A percentile compares a stretch with the other conserved stretches of the same genome.
Evolutionary conservation across 257 asterid species (phyloP).

Genomic region (Prunella vulgaris): DNA sequence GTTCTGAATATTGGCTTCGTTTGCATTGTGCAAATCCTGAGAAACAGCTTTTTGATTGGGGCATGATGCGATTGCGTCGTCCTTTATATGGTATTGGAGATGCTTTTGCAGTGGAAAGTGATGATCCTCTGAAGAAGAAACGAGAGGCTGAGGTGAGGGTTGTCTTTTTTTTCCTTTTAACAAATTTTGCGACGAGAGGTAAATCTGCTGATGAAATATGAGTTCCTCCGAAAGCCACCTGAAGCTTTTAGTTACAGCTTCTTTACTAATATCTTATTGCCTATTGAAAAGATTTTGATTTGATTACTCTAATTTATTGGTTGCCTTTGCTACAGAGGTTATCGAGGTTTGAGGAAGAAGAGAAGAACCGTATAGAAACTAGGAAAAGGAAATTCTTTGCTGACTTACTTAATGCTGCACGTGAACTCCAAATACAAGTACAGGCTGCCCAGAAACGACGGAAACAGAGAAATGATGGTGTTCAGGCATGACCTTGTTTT

Average conservation of each 20-base stretch:
- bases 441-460: conserved; percentile 91
- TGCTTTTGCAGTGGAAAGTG: conserved; percentile 83
- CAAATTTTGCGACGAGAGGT: not conserved
- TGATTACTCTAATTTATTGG: conserved; percentile 11
- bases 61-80: conserved; percentile 82
- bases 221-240: conserved; percentile 7
- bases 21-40: conserved; percentile 79
- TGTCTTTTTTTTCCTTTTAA: not conserved
- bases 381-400: conserved; percentile 81
- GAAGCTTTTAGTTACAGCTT: not conserved
- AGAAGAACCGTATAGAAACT: conserved; percentile 74
- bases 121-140: conserved; percentile 89
- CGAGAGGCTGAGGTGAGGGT: conserved; percentile 83
- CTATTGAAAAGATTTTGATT: conserved; percentile 7
- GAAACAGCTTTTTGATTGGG: conserved; percentile 96
- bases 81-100: conserved; percentile 94
- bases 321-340: conserved; percentile 55
- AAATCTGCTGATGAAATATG: not conserved
- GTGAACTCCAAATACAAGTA: conserved; percentile 88
- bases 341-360: conserved; percentile 93
- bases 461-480: conserved; percentile 91
- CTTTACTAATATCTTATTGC: conserved; percentile 1
- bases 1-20: conserved; percentile 94
- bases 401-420: conserved; percentile 84
- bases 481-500: conserved; percentile 59